Evolutionary conservation across 441 rosid species (phyloP), one percentile per base, ranked within the genome.

Genomic region (Erysimum pusillum): DNA sequence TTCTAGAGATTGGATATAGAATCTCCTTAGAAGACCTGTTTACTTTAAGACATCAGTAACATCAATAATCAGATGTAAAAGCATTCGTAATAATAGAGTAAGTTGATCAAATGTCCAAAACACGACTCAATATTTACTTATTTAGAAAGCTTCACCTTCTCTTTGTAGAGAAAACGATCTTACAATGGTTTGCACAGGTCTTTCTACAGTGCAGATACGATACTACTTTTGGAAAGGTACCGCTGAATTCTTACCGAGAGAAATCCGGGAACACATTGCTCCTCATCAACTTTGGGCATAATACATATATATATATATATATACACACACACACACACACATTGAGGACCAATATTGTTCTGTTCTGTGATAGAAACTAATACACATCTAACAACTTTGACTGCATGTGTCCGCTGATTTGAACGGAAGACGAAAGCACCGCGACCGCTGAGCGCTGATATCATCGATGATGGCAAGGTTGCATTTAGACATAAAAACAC

Each of bases 171-270:
- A 49, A 79, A 20, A 46, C 4, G 5, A 68, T 62, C 35, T 62
- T 76, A 14, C 54, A 62, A 59, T 32, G 61, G 59, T 62, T 76
- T 74, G 18, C 46, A 15, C 79, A 96, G 98, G 99, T 45, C 87
- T 96, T 63, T 69, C 97, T 13, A 92, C 94, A 0, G 96, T 88
- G 80, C 90, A 82, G 76, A 91, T 92, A 64, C 98, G 90, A 56
- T 77, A 63, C 84, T 94, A 96, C 88, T 96, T 94, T 69, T 92
- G 99, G 98, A 91, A 79, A 94, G 98, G 99, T 94, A 87, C 36
- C 79, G n/a, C 59, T 17, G 3, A 48, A 18, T 51, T 72, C 54
- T 28, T 63, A 61, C 48, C 9, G 20, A 39, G 32, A 39, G 61
- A 48, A 36, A 42, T 63, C 7, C 18, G 17, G 32, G 49, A 48